Base-by-base conservation (phyloP, 2,329 filamentous ascomycete species). In the Camptophora hylomeconis region DNA sequence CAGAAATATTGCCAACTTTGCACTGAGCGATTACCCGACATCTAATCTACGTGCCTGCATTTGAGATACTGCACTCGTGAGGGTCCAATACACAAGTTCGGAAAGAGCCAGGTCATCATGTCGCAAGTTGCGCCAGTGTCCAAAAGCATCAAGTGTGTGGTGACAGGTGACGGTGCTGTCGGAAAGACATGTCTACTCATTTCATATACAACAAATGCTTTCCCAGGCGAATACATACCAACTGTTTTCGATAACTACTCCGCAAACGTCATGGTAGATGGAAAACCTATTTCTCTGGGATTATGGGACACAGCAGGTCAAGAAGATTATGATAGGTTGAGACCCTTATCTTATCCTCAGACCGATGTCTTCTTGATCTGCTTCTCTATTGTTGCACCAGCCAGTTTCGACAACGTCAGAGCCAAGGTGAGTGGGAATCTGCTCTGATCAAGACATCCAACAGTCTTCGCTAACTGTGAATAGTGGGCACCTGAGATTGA, bases 171-270 rank as follows among this genome's bases (percentile, higher is more conserved):
- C 60, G 89, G 89, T 81, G 89, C 89, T 55, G 89, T 98, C 49
- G 89, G 89, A 61, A 98, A 98, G 87, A 98, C 89, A 69, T 98
- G 89, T 67, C 76, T 98, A 36, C 76, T 98, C 49, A 98, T 98
- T 56, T 95, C 87, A 30, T 98, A 98, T 65, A 95, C 89, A 41
- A 98, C 89, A 41, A 98, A 95, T 65, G 89, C 89, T 43, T 98
- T 98, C 58, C 89, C 89, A n/a, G 89, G 89, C 58, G 89, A 98
- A 69, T 98, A 98, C 61, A 95, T 98, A 48, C 89, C 89, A 45
- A 98, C 89, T 48, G 89, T 98, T 40, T 95, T 95, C 61, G 87
- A 95, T 56, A 98, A 98, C 65, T 95, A 95, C 67, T 93, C 87
- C 20, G 89, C 89, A 42, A 93, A 84, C 65, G 89, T 98, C 32